Percentiles rank a stretch among this genome's conserved stretches.
Conservation (phyloP, 352 stramenopile genomes). For the Phytophthora tubulina region DNA sequence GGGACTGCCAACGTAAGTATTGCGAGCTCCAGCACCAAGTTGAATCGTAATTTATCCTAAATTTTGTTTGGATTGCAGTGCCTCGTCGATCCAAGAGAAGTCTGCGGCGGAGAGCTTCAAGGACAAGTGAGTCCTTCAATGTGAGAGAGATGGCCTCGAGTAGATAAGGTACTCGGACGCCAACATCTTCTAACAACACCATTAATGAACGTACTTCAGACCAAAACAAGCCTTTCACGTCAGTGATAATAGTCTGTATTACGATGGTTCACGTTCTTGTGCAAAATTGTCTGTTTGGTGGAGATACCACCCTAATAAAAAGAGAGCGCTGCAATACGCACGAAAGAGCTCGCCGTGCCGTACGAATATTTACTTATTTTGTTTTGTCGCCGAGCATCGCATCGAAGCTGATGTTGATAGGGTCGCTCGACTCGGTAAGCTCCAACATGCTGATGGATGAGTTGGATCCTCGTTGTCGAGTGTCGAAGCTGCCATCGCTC, state of each 20-base stretch:
- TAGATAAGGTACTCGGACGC: too few species aligned
- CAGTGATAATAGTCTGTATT: background rate
- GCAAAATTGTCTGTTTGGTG: conserved; percentile 22
- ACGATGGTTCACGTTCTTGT: conserved; percentile 4
- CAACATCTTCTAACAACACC: background rate
- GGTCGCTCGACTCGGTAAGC: conserved; percentile 27
- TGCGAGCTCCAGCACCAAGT: background rate
- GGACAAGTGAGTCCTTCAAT: conserved; percentile 7
- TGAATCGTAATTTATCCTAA: too few species aligned
- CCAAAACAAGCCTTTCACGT: too few species aligned
- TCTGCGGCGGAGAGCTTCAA: background rate
- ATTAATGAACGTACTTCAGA: background rate
- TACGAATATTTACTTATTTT: conserved; percentile 9
- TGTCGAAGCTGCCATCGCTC: conserved; percentile 47
- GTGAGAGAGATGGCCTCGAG: too few species aligned
- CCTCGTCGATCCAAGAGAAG: background rate
- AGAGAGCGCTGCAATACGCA: background rate
- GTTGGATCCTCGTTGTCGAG: conserved; percentile 38
- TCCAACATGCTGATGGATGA: conserved; percentile 55
- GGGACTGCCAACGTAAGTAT: conserved; percentile 17
- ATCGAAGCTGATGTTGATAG: conserved; percentile 38
- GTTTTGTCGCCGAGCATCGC: conserved; percentile 40
- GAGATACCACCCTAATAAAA: conserved; percentile 17
- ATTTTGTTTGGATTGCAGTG: too few species aligned
- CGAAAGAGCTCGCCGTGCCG: background rate